phyloP scores from a whole-genome alignment of 2,329 filamentous ascomycete species.

The Zalaria obscura region DNA sequence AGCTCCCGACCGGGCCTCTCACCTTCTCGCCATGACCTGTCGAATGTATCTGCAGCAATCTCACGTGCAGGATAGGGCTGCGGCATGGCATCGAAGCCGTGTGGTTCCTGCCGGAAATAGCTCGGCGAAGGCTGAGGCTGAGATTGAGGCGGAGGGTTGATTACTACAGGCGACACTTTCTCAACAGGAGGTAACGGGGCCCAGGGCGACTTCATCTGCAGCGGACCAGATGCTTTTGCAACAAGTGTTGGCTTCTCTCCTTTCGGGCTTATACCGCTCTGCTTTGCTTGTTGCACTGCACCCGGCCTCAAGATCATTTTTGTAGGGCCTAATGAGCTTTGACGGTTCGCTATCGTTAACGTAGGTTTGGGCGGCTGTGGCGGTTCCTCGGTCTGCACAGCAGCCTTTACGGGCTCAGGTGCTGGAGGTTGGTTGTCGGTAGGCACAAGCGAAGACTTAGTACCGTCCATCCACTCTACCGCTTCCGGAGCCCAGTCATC shows the following conservation, averaged over 20 bases:
- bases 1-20: constrained; percentile 59
- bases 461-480: constrained; percentile 80
- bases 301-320: constrained; percentile 38
- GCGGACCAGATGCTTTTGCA: constrained; percentile 54
- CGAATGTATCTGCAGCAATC: constrained; percentile 89
- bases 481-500: constrained; percentile 77
- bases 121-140: constrained; percentile 16
- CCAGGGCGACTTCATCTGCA: constrained; percentile 82
- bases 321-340: constrained; percentile 19
- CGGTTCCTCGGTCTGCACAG: constrained; percentile 7
- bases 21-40: constrained; percentile 63
- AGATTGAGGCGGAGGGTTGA: constrained; percentile 37
- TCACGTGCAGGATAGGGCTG: constrained; percentile 49
- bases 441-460: constrained; percentile 45
- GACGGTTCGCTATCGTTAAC: constrained; percentile 17
- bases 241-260: constrained; percentile 55
- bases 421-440: constrained; percentile 5
- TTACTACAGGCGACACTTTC: constrained; percentile 54
- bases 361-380: constrained; percentile 10
- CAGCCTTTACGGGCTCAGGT: constrained; percentile 10
- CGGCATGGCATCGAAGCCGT: constrained; percentile 7
- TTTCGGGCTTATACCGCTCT: constrained; percentile 27
- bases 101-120: constrained; percentile 11
- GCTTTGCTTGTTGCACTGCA: constrained; percentile 22
- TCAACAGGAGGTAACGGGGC: constrained; percentile 74